These are phyloP conservation scores for Saturnispora ahearnii DNA, from an alignment of 805 yeast genomes.

Conservation along the genomic window DNA sequence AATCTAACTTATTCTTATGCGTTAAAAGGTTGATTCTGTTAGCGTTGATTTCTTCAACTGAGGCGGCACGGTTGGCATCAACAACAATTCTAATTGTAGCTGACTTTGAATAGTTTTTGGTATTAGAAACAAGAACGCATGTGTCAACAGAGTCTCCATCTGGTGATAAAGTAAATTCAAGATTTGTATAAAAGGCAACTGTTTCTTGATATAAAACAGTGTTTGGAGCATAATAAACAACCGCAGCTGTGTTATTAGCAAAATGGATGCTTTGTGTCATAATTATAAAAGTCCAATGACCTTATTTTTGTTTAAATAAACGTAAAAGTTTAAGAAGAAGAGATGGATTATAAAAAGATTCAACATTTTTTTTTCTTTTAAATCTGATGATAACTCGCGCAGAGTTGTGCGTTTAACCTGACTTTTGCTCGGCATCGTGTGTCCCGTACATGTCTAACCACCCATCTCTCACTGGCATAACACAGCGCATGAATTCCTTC, in stretches of 20 bases:
- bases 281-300: neutral
- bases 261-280: constrained; percentile 17
- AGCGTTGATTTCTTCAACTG: constrained; percentile 19
- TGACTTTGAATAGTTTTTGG: constrained; percentile 20
- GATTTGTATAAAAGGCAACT: constrained; percentile 46
- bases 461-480: constrained; percentile 59
- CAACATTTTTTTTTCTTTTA: neutral
- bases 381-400: constrained; percentile 4
- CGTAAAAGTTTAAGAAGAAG: neutral
- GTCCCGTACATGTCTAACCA: constrained; percentile 76
- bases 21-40: constrained; percentile 23
- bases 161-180: constrained; percentile 25
- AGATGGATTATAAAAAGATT: neutral
- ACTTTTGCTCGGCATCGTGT: constrained; percentile 20
- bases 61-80: constrained; percentile 22
- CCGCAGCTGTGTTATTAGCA: constrained; percentile 49
- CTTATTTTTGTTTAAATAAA: neutral
- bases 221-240: constrained; percentile 45
- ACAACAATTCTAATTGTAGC: constrained; percentile 20
- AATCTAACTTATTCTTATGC: constrained; percentile 31
- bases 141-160: constrained; percentile 16
- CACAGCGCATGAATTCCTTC: constrained; percentile 80
- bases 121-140: constrained; percentile 26
- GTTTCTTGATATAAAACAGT: constrained; percentile 36
- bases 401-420: neutral